Conservation (phyloP, 2,329 filamentous ascomycete species). For the Monosporascus sp. region DNA sequence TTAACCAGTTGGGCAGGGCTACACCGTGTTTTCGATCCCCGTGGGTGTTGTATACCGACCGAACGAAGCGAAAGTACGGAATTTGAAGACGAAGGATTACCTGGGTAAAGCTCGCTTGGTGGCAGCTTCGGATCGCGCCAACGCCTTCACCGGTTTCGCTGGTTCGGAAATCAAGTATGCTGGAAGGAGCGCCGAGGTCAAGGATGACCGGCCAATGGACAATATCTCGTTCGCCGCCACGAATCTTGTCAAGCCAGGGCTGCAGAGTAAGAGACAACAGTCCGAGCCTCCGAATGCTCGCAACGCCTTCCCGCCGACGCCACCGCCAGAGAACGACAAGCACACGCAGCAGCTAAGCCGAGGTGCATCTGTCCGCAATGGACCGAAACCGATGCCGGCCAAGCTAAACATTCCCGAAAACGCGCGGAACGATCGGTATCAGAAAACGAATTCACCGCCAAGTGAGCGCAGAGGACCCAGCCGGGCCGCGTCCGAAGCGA, state of each 20-base stretch:
- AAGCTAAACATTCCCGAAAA: conserved; percentile 58
- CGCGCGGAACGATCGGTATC: conserved; percentile 47
- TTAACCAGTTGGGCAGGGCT: conserved; percentile 58
- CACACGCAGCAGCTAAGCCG: conserved; percentile 41
- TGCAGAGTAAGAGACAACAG: conserved; percentile 76
- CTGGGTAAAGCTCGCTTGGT: conserved; percentile 93
- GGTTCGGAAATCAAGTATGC: conserved; percentile 74
- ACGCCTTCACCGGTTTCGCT: conserved; percentile 77
- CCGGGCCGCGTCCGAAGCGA: conserved; percentile 37
- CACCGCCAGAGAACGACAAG: conserved; percentile 83
- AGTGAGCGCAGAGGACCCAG: conserved; percentile 29
- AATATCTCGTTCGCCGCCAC: conserved; percentile 88
- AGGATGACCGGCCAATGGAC: conserved; percentile 77
- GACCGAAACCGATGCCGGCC: conserved; percentile 54
- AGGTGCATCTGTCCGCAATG: conserved; percentile 56
- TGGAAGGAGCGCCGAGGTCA: conserved; percentile 43
- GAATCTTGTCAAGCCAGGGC: conserved; percentile 82
- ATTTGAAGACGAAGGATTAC: conserved; percentile 96
- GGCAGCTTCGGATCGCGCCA: conserved; percentile 74
- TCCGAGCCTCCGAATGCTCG: conserved; percentile 75
- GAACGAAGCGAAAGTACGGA: conserved; percentile 97
- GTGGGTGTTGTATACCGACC: conserved; percentile 93
- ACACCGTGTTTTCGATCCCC: conserved; percentile 97
- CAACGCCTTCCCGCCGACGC: conserved; percentile 94
- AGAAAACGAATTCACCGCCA: conserved; percentile 45